A percentile compares a stretch with the other conserved stretches of the same genome.
These are phyloP conservation scores for Golubevia pallescens DNA, from an alignment of 1,284 basidiomycete species.

Conservation along the genomic window DNA sequence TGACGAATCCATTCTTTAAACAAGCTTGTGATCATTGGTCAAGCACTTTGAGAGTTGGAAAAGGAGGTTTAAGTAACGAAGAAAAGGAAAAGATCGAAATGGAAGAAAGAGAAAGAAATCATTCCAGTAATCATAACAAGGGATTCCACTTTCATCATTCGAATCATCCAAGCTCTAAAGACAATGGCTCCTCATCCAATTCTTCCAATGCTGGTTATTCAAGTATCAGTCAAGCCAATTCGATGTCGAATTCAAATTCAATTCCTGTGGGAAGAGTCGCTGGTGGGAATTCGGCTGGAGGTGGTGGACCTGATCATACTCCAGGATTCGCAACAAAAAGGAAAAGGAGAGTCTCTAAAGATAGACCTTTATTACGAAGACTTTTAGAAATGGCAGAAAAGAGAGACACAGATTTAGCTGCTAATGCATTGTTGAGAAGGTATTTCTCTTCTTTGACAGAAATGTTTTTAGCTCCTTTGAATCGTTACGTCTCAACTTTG, in stretches of 20 bases:
- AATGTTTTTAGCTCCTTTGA: conserved; percentile 53
- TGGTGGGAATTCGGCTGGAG: conserved; percentile 38
- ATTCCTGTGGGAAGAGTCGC: conserved; percentile 15
- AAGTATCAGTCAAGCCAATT: no score
- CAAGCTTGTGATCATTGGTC: conserved; percentile 57
- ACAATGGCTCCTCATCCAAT: no score
- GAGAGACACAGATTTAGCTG: conserved; percentile 13
- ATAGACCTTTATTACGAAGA: conserved; percentile 35
- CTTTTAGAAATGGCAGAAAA: conserved; percentile 31
- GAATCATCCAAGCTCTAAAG: no score
- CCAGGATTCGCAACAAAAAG: conserved; percentile 42
- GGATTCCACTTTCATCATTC: no score
- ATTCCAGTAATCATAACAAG: no score
- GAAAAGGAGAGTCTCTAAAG: conserved; percentile 54
- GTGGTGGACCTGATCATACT: conserved; percentile 43
- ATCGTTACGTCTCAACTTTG: conserved; percentile 55
- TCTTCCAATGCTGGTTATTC: no score
- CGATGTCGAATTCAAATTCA: no score
- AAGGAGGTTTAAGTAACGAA: conserved; percentile 7
- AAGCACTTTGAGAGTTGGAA: conserved; percentile 49
- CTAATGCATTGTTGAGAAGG: conserved; percentile 42
- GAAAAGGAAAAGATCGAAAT: neutral
- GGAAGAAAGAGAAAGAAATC: no score
- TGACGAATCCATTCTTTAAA: conserved; percentile 58
- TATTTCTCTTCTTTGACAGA: conserved; percentile 60